A percentile compares a stretch with the other conserved stretches of the same genome.
Conservation (phyloP, 2,329 filamentous ascomycete species). For the Trichoderma citrinoviride region DNA sequence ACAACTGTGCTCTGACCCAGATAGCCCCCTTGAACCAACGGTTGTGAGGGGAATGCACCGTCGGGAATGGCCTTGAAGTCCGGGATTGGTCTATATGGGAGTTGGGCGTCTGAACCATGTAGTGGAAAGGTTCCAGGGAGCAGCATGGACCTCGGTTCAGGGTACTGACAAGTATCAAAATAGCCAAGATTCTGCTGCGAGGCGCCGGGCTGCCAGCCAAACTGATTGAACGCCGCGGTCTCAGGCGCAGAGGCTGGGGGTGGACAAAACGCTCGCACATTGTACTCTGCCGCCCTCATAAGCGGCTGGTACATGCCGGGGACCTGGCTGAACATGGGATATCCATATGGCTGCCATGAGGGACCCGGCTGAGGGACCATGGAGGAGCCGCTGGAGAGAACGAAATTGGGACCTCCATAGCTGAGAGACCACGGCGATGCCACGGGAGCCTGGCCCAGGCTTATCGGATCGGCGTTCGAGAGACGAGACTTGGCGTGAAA, state of each 20-base stretch:
- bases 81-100: background rate
- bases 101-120: background rate
- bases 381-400: slow-evolving; percentile 6
- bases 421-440: slow-evolving; percentile 15
- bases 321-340: slow-evolving; percentile 24
- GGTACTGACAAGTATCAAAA: background rate
- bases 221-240: slow-evolving; percentile 32
- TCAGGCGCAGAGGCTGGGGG: slow-evolving; percentile 35
- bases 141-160: background rate
- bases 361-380: background rate
- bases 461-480: background rate
- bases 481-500: slow-evolving; percentile 10
- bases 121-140: background rate
- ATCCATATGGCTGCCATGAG: slow-evolving; percentile 11
- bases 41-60: background rate
- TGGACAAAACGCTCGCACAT: slow-evolving; percentile 40
- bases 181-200: slow-evolving; percentile 22
- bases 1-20: background rate
- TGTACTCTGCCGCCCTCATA: slow-evolving; percentile 38
- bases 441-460: background rate
- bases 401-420: slow-evolving; percentile 1
- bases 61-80: background rate
- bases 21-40: background rate
- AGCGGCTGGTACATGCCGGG: slow-evolving; percentile 33
- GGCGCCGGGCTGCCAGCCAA: slow-evolving; percentile 19